Percentiles rank a stretch among this genome's conserved stretches.
Conservation (phyloP, 345 rosid species). For the Murraya koenigii region DNA sequence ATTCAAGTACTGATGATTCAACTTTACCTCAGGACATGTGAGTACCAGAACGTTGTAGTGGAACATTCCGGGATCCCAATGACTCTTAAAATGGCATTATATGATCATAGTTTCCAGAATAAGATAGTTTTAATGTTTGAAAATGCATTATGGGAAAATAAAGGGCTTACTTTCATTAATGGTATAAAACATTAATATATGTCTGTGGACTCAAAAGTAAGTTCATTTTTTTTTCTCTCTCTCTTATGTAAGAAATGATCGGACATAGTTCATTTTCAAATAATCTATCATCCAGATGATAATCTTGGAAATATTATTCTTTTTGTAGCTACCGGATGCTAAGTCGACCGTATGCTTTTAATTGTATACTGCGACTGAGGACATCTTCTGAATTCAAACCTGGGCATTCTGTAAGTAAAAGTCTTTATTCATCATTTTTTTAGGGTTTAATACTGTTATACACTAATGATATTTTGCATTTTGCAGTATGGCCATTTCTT, state of each 20-base stretch:
- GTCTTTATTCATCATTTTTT: neutral
- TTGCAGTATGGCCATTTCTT: conserved; percentile 98
- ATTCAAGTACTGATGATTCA: conserved; percentile 91
- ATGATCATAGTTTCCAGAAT: neutral
- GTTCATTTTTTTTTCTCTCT: no score
- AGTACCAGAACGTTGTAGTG: conserved; percentile 31
- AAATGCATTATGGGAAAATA: neutral
- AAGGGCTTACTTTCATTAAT: neutral
- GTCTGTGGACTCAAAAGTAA: neutral
- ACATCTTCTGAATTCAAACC: conserved; percentile 90
- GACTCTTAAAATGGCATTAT: neutral
- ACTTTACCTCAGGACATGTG: conserved; percentile 99
- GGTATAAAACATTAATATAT: neutral
- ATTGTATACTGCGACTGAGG: conserved; percentile 85
- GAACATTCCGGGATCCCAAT: neutral
- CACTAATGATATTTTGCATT: conserved; percentile 13
- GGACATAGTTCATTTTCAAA: neutral
- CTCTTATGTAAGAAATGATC: conserved; percentile 1
- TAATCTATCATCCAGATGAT: neutral
- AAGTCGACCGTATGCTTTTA: conserved; percentile 91
- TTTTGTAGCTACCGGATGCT: conserved; percentile 83
- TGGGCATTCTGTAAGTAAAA: conserved; percentile 74
- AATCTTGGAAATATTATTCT: conserved; percentile 8
- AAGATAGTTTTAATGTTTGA: neutral
- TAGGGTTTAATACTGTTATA: conserved; percentile 2